Evolutionary conservation across 768 basidiomycete species (phyloP).

Genomic region (Cystobasidium tubakii): DNA sequence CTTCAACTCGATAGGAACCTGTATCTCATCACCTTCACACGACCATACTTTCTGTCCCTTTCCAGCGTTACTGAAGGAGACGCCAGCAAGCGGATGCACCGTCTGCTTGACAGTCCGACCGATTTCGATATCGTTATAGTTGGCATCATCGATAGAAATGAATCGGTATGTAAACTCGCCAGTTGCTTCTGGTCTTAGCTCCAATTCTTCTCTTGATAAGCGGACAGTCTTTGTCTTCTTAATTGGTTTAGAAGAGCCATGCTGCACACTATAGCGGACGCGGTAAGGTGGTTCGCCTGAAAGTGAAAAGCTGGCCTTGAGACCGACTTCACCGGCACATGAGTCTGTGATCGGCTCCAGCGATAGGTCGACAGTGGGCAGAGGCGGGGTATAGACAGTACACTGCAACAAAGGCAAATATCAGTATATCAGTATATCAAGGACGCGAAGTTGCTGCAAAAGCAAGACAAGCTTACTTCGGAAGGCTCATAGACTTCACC

Average conservation of each 20-base stretch:
- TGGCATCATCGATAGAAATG: slow-evolving; percentile 68
- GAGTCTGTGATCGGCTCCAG: slow-evolving; percentile 28
- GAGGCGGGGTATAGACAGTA: slow-evolving; percentile 54
- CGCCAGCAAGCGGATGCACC: slow-evolving; percentile 58
- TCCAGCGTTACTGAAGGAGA: slow-evolving; percentile 51
- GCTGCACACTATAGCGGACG: slow-evolving; percentile 69
- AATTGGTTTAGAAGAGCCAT: slow-evolving; percentile 60
- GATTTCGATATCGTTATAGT: slow-evolving; percentile 72
- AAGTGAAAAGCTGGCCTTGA: slow-evolving; percentile 75
- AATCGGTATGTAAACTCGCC: slow-evolving; percentile 84
- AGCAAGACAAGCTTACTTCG: slow-evolving; percentile 28
- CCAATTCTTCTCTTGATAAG: slow-evolving; percentile 70
- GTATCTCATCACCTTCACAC: slow-evolving; percentile 70
- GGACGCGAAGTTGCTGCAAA: too few species aligned
- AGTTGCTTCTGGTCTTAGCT: slow-evolving; percentile 76
- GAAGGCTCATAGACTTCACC: slow-evolving; percentile 62
- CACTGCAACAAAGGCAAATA: too few species aligned
- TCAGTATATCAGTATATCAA: too few species aligned
- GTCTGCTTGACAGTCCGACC: slow-evolving; percentile 74
- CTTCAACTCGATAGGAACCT: slow-evolving; percentile 72
- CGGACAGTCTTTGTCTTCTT: slow-evolving; percentile 56
- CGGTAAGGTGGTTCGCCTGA: slow-evolving; percentile 85
- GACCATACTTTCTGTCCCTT: slow-evolving; percentile 53
- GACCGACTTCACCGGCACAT: slow-evolving; percentile 67
- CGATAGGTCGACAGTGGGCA: slow-evolving; percentile 69